Conservation (phyloP, 2,329 filamentous ascomycete species). For the Leptographium radiaticola region DNA sequence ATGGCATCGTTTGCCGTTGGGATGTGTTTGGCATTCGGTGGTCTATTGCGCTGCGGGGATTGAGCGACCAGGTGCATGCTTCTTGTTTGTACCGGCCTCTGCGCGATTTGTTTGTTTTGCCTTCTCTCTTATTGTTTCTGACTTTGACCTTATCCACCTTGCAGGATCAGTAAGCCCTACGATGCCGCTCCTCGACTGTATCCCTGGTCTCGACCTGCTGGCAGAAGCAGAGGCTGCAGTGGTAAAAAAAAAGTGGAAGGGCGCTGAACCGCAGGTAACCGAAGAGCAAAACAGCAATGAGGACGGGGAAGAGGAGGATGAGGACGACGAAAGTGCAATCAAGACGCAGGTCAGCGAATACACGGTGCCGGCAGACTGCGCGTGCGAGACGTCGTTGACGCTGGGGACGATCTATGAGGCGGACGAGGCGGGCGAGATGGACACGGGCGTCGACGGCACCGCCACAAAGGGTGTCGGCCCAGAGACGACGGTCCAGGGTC, state of each 20-base stretch:
- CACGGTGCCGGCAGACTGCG: not conserved
- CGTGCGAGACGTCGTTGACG: too few species aligned
- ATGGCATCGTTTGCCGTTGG: too few species aligned
- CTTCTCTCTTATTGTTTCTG: too few species aligned
- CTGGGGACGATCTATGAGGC: too few species aligned
- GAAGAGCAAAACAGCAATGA: not conserved
- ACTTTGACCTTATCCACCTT: too few species aligned
- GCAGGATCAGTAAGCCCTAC: not conserved
- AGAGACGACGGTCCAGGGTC: not conserved
- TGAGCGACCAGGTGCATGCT: too few species aligned
- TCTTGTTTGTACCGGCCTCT: too few species aligned
- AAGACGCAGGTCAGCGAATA: not conserved
- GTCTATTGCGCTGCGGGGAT: too few species aligned
- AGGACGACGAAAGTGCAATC: not conserved
- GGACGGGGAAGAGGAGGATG: not conserved
- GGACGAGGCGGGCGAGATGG: too few species aligned
- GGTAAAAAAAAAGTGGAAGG: not conserved
- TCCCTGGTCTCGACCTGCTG: not conserved
- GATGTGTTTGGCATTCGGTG: too few species aligned
- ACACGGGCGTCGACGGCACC: not conserved
- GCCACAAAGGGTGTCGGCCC: not conserved
- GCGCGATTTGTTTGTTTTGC: too few species aligned
- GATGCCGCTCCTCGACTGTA: not conserved
- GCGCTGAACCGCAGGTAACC: too few species aligned
- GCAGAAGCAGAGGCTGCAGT: not conserved